A percentile compares a stretch with the other conserved stretches of the same genome.
Evolutionary conservation across 2,329 filamentous ascomycete genomes (phyloP).

Genomic region (Aspergillus clavatus): DNA sequence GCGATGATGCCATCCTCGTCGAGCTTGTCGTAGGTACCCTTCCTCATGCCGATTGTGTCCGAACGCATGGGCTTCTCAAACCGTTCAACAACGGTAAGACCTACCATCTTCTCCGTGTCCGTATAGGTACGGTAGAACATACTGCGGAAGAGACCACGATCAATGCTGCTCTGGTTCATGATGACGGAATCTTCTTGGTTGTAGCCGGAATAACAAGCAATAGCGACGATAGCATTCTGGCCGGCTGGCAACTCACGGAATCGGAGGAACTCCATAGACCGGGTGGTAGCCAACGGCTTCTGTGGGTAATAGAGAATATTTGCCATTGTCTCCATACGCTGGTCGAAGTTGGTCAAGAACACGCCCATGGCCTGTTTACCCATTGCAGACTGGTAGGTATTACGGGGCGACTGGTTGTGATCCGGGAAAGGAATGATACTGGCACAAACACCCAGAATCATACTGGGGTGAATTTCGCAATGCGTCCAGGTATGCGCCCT

Average conservation of each 20-base stretch:
- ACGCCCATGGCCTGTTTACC: constrained; percentile 99
- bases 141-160: constrained; percentile 94
- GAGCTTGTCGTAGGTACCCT: constrained; percentile 94
- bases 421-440: constrained; percentile 99
- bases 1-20: constrained; percentile 94
- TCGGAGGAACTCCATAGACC: constrained; percentile 97
- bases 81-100: constrained; percentile 83
- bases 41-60: constrained; percentile 87
- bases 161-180: constrained; percentile 99
- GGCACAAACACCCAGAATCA: constrained; percentile 97
- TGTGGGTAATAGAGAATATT: constrained; percentile 99
- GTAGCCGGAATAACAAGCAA: constrained; percentile 95
- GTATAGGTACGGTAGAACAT: constrained; percentile 97
- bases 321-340: constrained; percentile 99
- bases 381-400: constrained; percentile 99
- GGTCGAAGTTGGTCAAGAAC: constrained; percentile 92
- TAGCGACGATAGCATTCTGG: constrained; percentile 97
- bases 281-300: constrained; percentile 90
- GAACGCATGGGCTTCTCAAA: constrained; percentile 92
- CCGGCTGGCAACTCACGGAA: constrained; percentile 96
- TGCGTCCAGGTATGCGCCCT: constrained; percentile 92
- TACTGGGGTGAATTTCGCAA: constrained; percentile 98
- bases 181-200: constrained; percentile 99
- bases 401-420: constrained; percentile 96
- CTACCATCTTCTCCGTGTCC: constrained; percentile 93